Base-by-base conservation (phyloP, 2,329 filamentous ascomycete species). In the Berkeleyomyces basicola region DNA sequence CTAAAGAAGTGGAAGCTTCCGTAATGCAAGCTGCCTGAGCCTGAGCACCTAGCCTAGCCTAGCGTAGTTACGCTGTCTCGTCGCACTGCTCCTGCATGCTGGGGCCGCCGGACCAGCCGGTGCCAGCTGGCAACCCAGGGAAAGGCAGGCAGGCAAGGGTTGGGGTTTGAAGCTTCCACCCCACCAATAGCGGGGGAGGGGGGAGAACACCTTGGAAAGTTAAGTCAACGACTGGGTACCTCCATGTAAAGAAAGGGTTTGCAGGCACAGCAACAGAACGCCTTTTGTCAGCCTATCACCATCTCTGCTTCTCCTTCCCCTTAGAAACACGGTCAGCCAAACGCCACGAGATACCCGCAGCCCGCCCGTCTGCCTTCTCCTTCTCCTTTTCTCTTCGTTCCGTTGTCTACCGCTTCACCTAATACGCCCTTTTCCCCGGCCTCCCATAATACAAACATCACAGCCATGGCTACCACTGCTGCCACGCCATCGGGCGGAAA, bases 401-500 rank as follows among this genome's bases (percentile, higher is more conserved):
- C 47, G 5, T 51, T 31, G 31, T 51, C 33, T 31, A 51, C 23
- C 23, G 23, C 23, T 31, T 31, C 23, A 31, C 6, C 10, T 36
- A 11, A 23, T 31, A 10, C 23, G 6, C 47, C 23, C 31, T 33
- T 51, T 31, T 23, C 47, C 31, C 47, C 31, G 11, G 31, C 47
- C 47, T 31, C 47, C 10, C 33, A 51, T 23, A 23, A 23, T 23
- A 23, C 39, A 51, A 36, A 63, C 36, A 58, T 44, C 31, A 11
- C 7, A 59, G 62, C 14, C 53, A 67, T 67, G 66, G 55, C 64
- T 37, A 59, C 66, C 42, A 59, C 58, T 57, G 63, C 64, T 59
- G 63, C 65, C 37, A 61, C 59, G 14, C 66, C 65, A 16, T 59
- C 67, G 61, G 67, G 67, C 64, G 74, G 74, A 67, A 71, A 68